A percentile compares a stretch with the other conserved stretches of the same genome.
These are phyloP conservation scores for Penicillium pancosmium DNA, from an alignment of 495 filamentous ascomycete genomes.

Conservation along the genomic window DNA sequence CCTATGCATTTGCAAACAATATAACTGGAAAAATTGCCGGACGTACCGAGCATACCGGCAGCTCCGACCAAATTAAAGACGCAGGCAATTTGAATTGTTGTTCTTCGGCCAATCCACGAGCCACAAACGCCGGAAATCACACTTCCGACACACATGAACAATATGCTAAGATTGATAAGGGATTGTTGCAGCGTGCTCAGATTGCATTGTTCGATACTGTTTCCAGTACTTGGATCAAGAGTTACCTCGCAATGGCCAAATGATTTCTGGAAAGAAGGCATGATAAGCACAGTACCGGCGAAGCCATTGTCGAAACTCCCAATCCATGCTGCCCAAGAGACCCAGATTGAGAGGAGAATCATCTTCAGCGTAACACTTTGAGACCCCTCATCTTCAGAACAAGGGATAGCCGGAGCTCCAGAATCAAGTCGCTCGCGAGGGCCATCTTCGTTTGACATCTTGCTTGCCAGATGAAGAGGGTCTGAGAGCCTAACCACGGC, in stretches of 20 bases:
- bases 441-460: background rate
- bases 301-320: slow-evolving; percentile 33
- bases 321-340: slow-evolving; percentile 31
- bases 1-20: slow-evolving; percentile 36
- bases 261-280: slow-evolving; percentile 29
- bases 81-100: slow-evolving; percentile 25
- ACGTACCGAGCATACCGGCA: slow-evolving; percentile 30
- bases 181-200: slow-evolving; percentile 33
- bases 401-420: background rate
- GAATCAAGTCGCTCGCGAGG: background rate
- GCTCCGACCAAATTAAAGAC: slow-evolving; percentile 23
- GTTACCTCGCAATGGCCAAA: slow-evolving; percentile 27
- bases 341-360: slow-evolving; percentile 29
- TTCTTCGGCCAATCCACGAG: slow-evolving; percentile 23
- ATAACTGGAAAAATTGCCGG: slow-evolving; percentile 27
- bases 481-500: background rate
- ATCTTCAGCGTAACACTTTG: slow-evolving; percentile 14
- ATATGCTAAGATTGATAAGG: slow-evolving; percentile 27
- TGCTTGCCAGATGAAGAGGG: background rate
- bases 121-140: slow-evolving; percentile 26
- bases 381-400: background rate
- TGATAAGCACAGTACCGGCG: slow-evolving; percentile 29
- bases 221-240: slow-evolving; percentile 16
- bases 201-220: slow-evolving; percentile 14
- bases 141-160: slow-evolving; percentile 30